phyloP scores from a whole-genome alignment of 371 early-diverging fungal species.

The Mortierella sp. region DNA sequence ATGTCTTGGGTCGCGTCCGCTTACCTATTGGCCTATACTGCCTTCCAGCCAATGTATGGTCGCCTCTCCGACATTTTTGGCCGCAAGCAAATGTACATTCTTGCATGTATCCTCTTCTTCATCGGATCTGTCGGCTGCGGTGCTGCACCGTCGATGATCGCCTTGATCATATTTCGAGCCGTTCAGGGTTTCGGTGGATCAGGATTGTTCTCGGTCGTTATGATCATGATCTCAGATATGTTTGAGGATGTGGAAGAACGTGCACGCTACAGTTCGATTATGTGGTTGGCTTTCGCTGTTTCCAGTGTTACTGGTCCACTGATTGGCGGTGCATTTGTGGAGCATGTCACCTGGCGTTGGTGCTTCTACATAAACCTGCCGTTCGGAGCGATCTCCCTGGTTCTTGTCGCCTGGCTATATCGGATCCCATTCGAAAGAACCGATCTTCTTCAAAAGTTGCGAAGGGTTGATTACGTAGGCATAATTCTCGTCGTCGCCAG shows the following conservation, averaged over 20 bases:
- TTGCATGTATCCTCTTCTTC: conserved; percentile 70
- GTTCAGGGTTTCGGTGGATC: conserved; percentile 75
- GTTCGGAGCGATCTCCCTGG: conserved; percentile 17
- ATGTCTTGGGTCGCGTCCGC: conserved; percentile 61
- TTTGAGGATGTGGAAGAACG: conserved; percentile 61
- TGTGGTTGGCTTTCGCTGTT: conserved; percentile 58
- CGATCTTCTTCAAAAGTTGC: conserved; percentile 33
- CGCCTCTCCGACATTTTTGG: conserved; percentile 79
- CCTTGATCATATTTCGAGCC: conserved; percentile 75
- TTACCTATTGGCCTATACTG: conserved; percentile 58
- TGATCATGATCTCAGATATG: conserved; percentile 70
- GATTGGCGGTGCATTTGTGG: conserved; percentile 61
- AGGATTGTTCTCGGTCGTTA: conserved; percentile 60
- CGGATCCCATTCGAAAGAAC: conserved; percentile 31
- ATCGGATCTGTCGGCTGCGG: conserved; percentile 74
- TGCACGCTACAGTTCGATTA: conserved; percentile 65
- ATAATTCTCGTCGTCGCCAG: conserved; percentile 24
- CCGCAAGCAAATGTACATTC: conserved; percentile 69
- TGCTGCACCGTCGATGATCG: conserved; percentile 63
- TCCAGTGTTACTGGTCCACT: conserved; percentile 61
- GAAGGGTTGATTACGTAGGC: conserved; percentile 47
- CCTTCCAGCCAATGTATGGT: conserved; percentile 64
- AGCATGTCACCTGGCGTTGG: conserved; percentile 61
- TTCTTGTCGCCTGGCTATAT: conserved; percentile 35
- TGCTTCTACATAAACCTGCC: conserved; percentile 61